Percentiles rank a stretch among this genome's conserved stretches.
These are phyloP conservation scores for Phaffomyces opuntiae DNA, from an alignment of 805 yeast species.

Conservation along the genomic window DNA sequence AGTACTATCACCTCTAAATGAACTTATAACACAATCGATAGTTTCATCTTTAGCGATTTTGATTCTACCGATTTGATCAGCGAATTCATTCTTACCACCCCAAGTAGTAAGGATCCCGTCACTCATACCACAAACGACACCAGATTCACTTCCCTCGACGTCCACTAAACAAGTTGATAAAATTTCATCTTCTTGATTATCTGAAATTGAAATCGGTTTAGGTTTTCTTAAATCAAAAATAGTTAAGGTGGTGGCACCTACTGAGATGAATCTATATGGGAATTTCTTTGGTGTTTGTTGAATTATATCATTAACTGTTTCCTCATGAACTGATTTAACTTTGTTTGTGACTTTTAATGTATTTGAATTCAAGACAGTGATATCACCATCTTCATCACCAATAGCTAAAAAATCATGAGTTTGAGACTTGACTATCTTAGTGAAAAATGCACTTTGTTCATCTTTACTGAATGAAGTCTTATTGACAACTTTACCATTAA, in stretches of 20 bases:
- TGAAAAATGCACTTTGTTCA: slow-evolving; percentile 16
- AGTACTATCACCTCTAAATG: slow-evolving; percentile 38
- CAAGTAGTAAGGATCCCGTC: slow-evolving; percentile 86
- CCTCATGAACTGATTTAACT: slow-evolving; percentile 59
- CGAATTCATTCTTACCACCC: slow-evolving; percentile 62
- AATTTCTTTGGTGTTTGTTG: slow-evolving; percentile 58
- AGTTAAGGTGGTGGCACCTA: slow-evolving; percentile 77
- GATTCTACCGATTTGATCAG: slow-evolving; percentile 76
- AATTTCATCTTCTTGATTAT: slow-evolving; percentile 93
- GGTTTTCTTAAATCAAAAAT: slow-evolving; percentile 69
- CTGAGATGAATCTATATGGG: slow-evolving; percentile 68
- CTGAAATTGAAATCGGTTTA: slow-evolving; percentile 47
- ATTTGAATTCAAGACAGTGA: slow-evolving; percentile 56
- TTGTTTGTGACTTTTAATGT: slow-evolving; percentile 40
- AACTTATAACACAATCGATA: slow-evolving; percentile 52
- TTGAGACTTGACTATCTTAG: slow-evolving; percentile 28
- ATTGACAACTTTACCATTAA: slow-evolving; percentile 67
- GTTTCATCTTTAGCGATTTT: slow-evolving; percentile 63
- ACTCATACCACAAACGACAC: slow-evolving; percentile 76
- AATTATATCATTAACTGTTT: slow-evolving; percentile 67
- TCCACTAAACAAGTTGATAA: slow-evolving; percentile 66
- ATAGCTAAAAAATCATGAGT: slow-evolving; percentile 39
- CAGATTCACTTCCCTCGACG: slow-evolving; percentile 49
- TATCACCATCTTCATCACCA: slow-evolving; percentile 64
- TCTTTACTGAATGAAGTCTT: slow-evolving; percentile 32